Evolutionary conservation across 2,329 filamentous ascomycete genomes (phyloP).

Genomic region (Lecanicillium sp.): DNA sequence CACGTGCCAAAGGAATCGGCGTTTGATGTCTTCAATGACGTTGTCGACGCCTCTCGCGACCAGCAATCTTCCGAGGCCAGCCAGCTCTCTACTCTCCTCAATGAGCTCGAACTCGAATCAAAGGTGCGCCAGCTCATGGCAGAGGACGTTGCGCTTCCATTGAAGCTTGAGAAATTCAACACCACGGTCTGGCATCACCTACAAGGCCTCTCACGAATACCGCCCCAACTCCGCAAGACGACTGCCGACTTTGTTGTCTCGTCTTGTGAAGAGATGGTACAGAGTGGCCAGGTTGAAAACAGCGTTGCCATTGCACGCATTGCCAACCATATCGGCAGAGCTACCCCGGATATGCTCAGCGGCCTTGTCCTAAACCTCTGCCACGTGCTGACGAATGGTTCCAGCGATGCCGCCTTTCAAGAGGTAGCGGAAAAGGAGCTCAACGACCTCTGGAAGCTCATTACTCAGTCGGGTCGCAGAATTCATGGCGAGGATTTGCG

Average conservation of each 20-base stretch:
- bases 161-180: constrained; percentile 18
- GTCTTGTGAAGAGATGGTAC: too few species aligned
- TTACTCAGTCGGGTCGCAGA: too few species aligned
- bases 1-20: not conserved
- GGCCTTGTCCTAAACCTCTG: too few species aligned
- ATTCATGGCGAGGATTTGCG: too few species aligned
- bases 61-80: not conserved
- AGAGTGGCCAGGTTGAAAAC: too few species aligned
- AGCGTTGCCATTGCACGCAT: too few species aligned
- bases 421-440: too few species aligned
- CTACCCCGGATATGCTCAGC: too few species aligned
- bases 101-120: constrained; percentile 18
- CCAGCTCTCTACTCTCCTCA: not conserved
- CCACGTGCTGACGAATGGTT: too few species aligned
- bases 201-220: constrained; percentile 14
- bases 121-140: constrained; percentile 19
- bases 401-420: too few species aligned
- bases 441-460: too few species aligned
- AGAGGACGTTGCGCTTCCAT: constrained; percentile 4
- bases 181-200: constrained; percentile 23
- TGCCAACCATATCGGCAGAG: too few species aligned
- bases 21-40: constrained; percentile 8
- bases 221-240: constrained; percentile 21
- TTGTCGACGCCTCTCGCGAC: constrained; percentile 2
- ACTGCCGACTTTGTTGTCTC: constrained; percentile 3